Evolutionary conservation across 768 basidiomycete species (phyloP).

Genomic region (Sporobolomyces roseus): DNA sequence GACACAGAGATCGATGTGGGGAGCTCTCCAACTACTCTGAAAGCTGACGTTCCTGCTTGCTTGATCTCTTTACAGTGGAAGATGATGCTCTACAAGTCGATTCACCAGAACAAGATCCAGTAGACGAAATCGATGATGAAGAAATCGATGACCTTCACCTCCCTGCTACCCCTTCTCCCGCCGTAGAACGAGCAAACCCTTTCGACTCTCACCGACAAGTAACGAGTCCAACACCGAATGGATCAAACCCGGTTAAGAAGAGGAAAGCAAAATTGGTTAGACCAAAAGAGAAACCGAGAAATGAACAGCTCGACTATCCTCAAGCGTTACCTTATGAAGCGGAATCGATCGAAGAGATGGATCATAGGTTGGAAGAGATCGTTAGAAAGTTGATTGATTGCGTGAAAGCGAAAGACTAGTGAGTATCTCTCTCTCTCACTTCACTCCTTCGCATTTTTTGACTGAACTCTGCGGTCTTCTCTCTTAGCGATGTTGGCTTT

Average conservation of each 20-base stretch:
- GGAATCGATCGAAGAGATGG: slow-evolving; percentile 52
- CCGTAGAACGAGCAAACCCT: slow-evolving; percentile 31
- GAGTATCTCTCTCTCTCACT: slow-evolving; percentile 52
- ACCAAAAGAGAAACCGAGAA: slow-evolving; percentile 36
- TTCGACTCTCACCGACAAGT: slow-evolving; percentile 8
- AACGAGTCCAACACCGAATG: slow-evolving; percentile 13
- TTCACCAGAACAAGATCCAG: slow-evolving; percentile 43
- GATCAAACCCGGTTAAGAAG: slow-evolving; percentile 23
- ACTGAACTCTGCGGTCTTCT: slow-evolving; percentile 42
- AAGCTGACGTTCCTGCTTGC: background rate
- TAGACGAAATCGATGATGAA: slow-evolving; percentile 43
- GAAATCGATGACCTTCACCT: slow-evolving; percentile 40
- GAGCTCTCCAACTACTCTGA: background rate
- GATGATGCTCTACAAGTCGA: slow-evolving; percentile 44
- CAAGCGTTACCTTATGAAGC: slow-evolving; percentile 50
- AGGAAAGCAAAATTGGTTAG: slow-evolving; percentile 8
- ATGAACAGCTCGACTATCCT: slow-evolving; percentile 42
- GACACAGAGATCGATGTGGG: background rate
- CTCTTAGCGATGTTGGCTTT: slow-evolving; percentile 36
- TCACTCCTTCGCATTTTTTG: background rate
- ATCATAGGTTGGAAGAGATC: slow-evolving; percentile 50
- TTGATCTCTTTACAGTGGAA: slow-evolving; percentile 32
- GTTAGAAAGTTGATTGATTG: slow-evolving; percentile 61
- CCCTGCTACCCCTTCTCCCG: slow-evolving; percentile 27
- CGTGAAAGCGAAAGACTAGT: slow-evolving; percentile 74